A percentile compares a stretch with the other conserved stretches of the same genome.
Evolutionary conservation across 169 alveolate genomes (phyloP).

Genomic region (Plasmodium malariae): DNA sequence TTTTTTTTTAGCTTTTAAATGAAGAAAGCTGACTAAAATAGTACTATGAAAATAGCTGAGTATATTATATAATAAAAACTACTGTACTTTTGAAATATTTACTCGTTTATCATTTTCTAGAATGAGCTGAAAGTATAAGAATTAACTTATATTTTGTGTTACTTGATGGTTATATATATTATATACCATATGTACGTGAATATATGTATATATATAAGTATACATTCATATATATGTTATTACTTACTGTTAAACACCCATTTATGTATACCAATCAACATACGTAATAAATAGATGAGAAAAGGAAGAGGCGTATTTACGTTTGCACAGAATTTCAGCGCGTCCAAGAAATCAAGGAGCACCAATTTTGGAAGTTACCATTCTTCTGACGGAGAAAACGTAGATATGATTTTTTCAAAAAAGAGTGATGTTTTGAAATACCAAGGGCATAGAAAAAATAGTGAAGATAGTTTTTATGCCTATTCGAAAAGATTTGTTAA

Average conservation of each 20-base stretch:
- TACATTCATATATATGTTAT: neutral
- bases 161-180: neutral
- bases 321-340: neutral
- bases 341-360: slow-evolving; percentile 6
- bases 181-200: neutral
- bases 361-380: neutral
- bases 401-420: neutral
- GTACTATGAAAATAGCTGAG: neutral
- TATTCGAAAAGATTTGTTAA: slow-evolving; percentile 3
- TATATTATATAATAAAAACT: neutral
- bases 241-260: too few relatives aligned
- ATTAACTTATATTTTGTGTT: neutral
- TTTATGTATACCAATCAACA: too few relatives aligned
- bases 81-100: neutral
- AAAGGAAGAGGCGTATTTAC: neutral
- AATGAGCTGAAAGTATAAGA: neutral
- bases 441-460: neutral
- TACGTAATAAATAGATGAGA: slow-evolving; percentile 16
- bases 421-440: neutral
- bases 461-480: neutral
- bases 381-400: neutral
- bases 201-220: neutral
- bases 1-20: neutral
- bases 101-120: neutral
- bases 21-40: neutral